Evolutionary conservation across 78 protist genomes (phyloP).

Genomic region (Cyanophora paradoxa): DNA sequence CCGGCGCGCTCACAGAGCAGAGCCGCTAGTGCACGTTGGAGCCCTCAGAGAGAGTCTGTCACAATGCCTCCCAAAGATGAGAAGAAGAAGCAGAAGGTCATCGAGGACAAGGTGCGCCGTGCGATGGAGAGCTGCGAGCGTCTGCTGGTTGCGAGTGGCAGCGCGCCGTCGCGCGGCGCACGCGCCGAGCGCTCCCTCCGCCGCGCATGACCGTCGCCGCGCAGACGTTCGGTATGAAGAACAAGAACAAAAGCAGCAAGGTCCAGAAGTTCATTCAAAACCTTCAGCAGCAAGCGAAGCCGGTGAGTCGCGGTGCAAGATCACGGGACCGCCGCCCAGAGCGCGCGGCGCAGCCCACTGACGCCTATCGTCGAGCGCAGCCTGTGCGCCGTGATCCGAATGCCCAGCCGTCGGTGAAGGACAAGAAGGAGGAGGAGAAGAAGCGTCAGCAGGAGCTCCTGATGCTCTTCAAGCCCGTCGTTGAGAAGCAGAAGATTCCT

Average conservation of each 20-base stretch:
- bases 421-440: constrained; percentile 10
- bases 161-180: too few species aligned
- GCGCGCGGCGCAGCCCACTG: constrained; percentile 2
- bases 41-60: too few species aligned
- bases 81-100: constrained; percentile 52
- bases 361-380: neutral
- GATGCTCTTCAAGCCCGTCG: constrained; percentile 13
- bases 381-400: too few species aligned
- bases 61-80: too few species aligned
- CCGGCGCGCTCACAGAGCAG: too few species aligned
- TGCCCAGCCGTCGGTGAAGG: neutral
- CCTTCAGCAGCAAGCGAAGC: constrained; percentile 34
- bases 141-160: too few species aligned
- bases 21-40: too few species aligned
- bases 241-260: constrained; percentile 72
- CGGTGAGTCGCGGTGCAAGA: constrained; percentile 1
- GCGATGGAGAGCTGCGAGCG: too few species aligned
- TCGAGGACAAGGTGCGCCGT: too few species aligned
- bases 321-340: constrained; percentile 32
- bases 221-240: constrained; percentile 87
- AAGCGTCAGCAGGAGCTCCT: constrained; percentile 25
- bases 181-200: too few species aligned
- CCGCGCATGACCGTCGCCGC: too few species aligned
- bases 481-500: neutral
- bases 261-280: constrained; percentile 46